Base-by-base conservation (phyloP, 2,329 filamentous ascomycete genomes). In the Colletotrichum shisoi region DNA sequence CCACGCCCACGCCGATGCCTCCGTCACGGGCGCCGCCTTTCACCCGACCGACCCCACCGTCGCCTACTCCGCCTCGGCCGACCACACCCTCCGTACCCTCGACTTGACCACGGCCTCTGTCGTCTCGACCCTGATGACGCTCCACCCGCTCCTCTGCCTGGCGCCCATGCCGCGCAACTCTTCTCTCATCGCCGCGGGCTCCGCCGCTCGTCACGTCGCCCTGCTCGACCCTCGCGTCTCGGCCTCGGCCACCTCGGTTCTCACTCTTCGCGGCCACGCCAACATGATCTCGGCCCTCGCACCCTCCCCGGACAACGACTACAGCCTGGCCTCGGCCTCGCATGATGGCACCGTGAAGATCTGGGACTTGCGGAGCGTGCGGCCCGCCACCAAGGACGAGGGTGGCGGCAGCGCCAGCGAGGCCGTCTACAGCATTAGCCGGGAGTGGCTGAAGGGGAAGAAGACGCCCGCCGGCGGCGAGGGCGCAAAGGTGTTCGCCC, bases 331-430 rank as follows among this genome's bases (percentile, higher is more conserved):
- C 0, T 95, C 91, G 39, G 94, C 88, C n/a, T 91, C 91, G 52
- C 92, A 96, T 78, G 95, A 99, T 77, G 93, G 94, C 40, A 97
- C 93, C 1, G 95, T 92, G 74, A 87, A 93, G 58, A 89, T 99
- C 56, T 99, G 95, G 95, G 95, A 99, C 82, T 84, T 98, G 71
- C 85, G 95, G 62, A 90, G 87, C 73, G 87, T 86, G 60, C 83
- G 88, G 76, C 84, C 81, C 19, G 85, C 82, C 9, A 83, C 83
- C 3, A 82, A 87, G 72, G 80, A 89, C 75, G 85, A 89, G 76
- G 82, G 88, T 73, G 81, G 87, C 74, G 80, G 86, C 76, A 80
- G 85, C 84, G 75, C 94, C 79, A 78, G 92, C 86, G 83, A 94
- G 85, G 78, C 89, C 82, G 80, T 96, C 81, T 87, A 92, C 83